Conservation (phyloP, 1,139 yeast genomes). For the Diutina rugosa region DNA sequence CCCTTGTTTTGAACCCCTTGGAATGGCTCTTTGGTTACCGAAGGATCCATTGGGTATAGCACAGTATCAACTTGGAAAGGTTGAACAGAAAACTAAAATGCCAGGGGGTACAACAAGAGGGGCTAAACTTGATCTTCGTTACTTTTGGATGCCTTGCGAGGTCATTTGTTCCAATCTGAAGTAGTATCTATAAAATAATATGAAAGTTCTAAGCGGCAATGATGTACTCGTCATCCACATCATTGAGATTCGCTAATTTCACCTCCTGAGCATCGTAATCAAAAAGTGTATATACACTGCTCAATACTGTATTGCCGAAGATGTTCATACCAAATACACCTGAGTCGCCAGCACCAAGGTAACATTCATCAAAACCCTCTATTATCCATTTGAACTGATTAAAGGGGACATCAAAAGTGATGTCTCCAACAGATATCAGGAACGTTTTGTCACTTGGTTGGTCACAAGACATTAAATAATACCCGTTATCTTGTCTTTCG, state of each 20-base stretch:
- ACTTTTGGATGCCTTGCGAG: neutral
- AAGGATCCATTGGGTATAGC: neutral
- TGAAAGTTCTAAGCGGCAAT: neutral
- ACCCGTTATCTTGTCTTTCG: neutral
- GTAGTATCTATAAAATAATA: neutral
- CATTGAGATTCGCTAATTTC: neutral
- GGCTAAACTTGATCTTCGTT: neutral
- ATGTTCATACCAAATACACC: neutral
- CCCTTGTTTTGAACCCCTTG: neutral
- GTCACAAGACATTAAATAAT: slow-evolving; percentile 3
- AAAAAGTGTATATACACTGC: neutral
- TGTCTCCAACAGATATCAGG: slow-evolving; percentile 3
- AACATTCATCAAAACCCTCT: neutral
- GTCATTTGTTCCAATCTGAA: neutral
- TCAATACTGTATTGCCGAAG: neutral
- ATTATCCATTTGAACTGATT: slow-evolving; percentile 3
- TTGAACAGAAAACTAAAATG: neutral
- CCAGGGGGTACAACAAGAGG: neutral
- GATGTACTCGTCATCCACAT: neutral
- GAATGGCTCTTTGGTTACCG: neutral
- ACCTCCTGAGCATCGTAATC: neutral
- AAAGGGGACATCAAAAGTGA: slow-evolving; percentile 6
- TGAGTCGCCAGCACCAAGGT: neutral
- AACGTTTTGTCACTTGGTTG: slow-evolving; percentile 3
- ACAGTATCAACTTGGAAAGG: neutral